phyloP scores from a whole-genome alignment of 148 eudicot species.

The Persicaria maculosa region DNA sequence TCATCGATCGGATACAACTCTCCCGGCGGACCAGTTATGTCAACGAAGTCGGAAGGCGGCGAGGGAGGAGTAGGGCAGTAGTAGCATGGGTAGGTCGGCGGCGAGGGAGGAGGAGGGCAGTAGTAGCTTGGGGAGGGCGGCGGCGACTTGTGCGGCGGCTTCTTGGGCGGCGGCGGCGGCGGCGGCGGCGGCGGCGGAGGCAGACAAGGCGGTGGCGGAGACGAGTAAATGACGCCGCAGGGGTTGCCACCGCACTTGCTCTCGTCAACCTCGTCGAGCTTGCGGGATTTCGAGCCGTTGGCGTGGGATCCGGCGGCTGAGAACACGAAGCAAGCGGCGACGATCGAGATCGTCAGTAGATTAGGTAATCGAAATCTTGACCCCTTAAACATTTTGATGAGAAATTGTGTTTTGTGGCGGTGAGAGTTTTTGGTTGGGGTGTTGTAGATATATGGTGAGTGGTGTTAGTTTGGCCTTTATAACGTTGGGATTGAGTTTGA shows the following conservation, averaged over 20 bases:
- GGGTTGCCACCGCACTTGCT: slow-evolving; percentile 31
- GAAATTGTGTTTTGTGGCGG: neutral
- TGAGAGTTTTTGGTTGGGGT: neutral
- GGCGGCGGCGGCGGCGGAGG: slow-evolving; percentile 11
- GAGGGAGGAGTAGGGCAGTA: slow-evolving; percentile 35
- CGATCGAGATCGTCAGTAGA: neutral
- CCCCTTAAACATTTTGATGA: neutral
- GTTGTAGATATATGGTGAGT: no score
- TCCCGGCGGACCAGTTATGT: slow-evolving; percentile 16
- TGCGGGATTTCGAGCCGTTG: slow-evolving; percentile 8
- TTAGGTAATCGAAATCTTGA: neutral
- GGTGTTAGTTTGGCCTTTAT: no score
- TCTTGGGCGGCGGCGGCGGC: slow-evolving; percentile 12
- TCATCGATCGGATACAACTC: slow-evolving; percentile 20
- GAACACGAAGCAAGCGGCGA: neutral
- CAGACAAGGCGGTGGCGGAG: slow-evolving; percentile 5
- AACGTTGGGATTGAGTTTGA: no score
- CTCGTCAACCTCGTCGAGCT: slow-evolving; percentile 22
- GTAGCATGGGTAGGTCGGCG: neutral
- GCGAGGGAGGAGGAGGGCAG: slow-evolving; percentile 32
- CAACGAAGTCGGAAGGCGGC: slow-evolving; percentile 15
- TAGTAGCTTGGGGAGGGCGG: neutral
- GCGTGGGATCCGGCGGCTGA: neutral
- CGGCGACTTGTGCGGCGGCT: no score
- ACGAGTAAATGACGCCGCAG: slow-evolving; percentile 20